Conservation (phyloP, 768 basidiomycete genomes). For the Clitopilus hobsonii region DNA sequence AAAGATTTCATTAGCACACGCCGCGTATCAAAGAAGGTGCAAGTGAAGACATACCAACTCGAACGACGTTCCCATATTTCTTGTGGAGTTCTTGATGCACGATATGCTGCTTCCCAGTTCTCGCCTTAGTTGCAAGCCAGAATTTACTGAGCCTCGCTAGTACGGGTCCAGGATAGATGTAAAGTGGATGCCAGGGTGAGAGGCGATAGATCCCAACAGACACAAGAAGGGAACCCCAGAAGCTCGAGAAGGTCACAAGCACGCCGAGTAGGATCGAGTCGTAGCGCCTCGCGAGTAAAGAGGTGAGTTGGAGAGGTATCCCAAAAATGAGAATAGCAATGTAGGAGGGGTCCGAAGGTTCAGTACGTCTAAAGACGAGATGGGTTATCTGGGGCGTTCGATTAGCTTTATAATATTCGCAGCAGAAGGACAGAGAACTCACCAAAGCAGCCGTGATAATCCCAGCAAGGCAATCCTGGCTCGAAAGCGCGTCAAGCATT, state of each 20-base stretch:
- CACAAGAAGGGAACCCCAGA: background rate
- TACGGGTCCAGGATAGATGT: constrained; percentile 27
- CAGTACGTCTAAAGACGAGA: constrained; percentile 28
- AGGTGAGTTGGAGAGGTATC: constrained; percentile 19
- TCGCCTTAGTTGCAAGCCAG: constrained; percentile 13
- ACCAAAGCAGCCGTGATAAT: constrained; percentile 12
- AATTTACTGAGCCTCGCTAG: constrained; percentile 24
- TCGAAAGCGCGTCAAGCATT: constrained; percentile 2
- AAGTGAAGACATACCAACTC: constrained; percentile 19
- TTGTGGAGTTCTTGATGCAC: constrained; percentile 22
- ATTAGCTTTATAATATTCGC: no score
- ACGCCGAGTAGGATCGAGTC: no score
- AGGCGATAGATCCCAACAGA: constrained; percentile 19
- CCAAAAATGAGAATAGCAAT: constrained; percentile 21
- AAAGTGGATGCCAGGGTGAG: constrained; percentile 29
- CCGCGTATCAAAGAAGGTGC: background rate
- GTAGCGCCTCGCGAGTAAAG: constrained; percentile 16
- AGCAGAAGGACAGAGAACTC: background rate
- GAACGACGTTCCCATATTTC: constrained; percentile 27
- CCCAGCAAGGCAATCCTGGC: constrained; percentile 7
- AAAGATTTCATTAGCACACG: background rate
- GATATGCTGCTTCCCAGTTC: constrained; percentile 19
- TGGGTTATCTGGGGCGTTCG: constrained; percentile 18
- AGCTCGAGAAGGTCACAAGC: background rate
- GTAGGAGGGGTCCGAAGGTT: constrained; percentile 23